phyloP scores from a whole-genome alignment of 257 asterid genomes.

The Solanum medicagineum region DNA sequence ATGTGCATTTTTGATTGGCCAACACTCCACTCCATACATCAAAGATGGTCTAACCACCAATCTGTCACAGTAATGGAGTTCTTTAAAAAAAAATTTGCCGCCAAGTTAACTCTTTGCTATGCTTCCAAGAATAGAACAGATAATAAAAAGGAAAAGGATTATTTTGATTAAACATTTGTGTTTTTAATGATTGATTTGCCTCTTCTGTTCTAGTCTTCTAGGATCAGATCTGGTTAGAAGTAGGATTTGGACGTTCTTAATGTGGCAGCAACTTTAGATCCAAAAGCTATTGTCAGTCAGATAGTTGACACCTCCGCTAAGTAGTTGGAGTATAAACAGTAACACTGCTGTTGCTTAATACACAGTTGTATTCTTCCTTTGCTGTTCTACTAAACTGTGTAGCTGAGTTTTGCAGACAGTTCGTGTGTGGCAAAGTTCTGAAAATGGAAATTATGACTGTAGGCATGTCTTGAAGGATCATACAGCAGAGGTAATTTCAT shows the following conservation, averaged over 20 bases:
- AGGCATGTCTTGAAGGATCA: conserved; percentile 80
- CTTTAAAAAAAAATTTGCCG: background rate
- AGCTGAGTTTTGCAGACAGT: conserved; percentile 58
- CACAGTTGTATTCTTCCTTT: background rate
- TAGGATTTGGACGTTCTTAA: background rate
- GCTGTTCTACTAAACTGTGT: background rate
- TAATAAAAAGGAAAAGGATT: background rate
- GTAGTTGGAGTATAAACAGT: background rate
- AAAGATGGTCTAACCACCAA: too few species aligned
- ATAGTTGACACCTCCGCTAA: background rate
- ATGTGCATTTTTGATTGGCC: too few species aligned
- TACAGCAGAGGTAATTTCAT: conserved; percentile 62
- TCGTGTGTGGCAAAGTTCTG: conserved; percentile 83
- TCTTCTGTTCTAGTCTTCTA: background rate
- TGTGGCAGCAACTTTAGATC: background rate
- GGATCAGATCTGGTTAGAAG: background rate
- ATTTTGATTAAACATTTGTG: background rate
- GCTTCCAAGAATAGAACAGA: background rate
- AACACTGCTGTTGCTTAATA: background rate
- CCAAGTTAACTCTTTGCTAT: background rate
- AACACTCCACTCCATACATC: too few species aligned
- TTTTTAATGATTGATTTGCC: background rate
- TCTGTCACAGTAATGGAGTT: background rate
- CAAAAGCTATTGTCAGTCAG: background rate
- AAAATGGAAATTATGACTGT: conserved; percentile 60